Evolutionary conservation across 2,329 filamentous ascomycete genomes (phyloP).

Genomic region (Conoideocrella luteorostrata): DNA sequence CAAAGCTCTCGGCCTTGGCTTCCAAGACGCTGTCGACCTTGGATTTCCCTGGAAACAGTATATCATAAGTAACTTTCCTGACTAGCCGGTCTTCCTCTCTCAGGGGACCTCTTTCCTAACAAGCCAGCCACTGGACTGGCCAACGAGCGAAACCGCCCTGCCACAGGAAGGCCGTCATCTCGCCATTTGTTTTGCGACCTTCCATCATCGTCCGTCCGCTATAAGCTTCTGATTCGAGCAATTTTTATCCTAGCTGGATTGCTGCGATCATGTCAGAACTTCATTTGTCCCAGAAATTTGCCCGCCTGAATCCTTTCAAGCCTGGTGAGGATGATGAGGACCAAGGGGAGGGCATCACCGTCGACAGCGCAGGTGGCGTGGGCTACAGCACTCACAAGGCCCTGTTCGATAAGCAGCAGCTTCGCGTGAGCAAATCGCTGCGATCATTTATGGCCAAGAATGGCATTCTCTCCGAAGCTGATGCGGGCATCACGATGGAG

Average conservation of each 20-base stretch:
- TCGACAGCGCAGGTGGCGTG: constrained; percentile 49
- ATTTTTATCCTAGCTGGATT: too few species aligned
- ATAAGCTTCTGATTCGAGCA: too few species aligned
- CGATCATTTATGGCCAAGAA: constrained; percentile 49
- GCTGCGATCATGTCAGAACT: constrained; percentile 16
- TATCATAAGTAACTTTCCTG: background rate
- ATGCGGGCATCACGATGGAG: constrained; percentile 37
- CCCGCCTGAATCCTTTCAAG: constrained; percentile 25
- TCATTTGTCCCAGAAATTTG: constrained; percentile 21
- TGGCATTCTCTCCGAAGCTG: constrained; percentile 39
- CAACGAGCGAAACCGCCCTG: too few species aligned
- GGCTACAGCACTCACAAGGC: constrained; percentile 46
- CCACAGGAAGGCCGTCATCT: too few species aligned
- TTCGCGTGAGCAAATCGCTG: constrained; percentile 54
- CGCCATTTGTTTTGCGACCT: too few species aligned
- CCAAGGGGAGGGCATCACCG: constrained; percentile 25
- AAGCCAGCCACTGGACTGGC: too few species aligned
- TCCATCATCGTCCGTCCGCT: too few species aligned
- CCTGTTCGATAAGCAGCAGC: constrained; percentile 43
- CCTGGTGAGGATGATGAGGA: constrained; percentile 26
- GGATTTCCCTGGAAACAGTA: too few species aligned
- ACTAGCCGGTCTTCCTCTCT: too few species aligned
- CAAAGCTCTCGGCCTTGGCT: too few species aligned
- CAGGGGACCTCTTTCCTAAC: too few species aligned
- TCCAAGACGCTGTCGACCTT: too few species aligned